Evolutionary conservation across 371 early-diverging fungal species (phyloP).

Genomic region (Zancudomyces culisetae): DNA sequence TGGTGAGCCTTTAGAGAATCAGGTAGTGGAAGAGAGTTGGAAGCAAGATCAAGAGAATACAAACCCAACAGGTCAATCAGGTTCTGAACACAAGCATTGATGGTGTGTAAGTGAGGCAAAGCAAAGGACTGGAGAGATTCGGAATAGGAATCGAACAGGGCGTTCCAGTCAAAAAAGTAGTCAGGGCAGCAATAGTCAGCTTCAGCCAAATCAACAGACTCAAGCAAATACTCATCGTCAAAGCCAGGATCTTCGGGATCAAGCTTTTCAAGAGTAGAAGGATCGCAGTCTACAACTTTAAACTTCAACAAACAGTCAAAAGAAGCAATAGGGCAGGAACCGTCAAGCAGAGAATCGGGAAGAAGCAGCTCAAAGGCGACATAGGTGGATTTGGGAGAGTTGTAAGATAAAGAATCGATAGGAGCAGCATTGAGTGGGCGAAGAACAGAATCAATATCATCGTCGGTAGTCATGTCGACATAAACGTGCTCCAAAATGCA

Average conservation of each 20-base stretch:
- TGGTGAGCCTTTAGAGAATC: conserved; percentile 66
- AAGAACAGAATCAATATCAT: conserved; percentile 27
- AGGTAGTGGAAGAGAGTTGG: conserved; percentile 44
- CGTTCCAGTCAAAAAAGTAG: conserved; percentile 47
- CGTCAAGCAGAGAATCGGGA: conserved; percentile 3
- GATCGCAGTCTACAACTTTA: conserved; percentile 86
- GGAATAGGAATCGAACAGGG: conserved; percentile 57
- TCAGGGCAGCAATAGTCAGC: conserved; percentile 83
- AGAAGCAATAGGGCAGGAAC: conserved; percentile 25
- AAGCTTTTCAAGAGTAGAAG: conserved; percentile 71
- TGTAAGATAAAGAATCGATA: conserved; percentile 47
- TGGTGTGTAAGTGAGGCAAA: conserved; percentile 46
- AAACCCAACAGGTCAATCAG: conserved; percentile 66
- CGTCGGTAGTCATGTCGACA: conserved; percentile 59
- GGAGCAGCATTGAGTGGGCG: conserved; percentile 19
- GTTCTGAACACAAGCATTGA: conserved; percentile 41
- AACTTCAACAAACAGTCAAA: conserved; percentile 82
- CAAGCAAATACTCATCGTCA: conserved; percentile 85
- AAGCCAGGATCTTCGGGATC: conserved; percentile 57
- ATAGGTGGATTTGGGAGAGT: conserved; percentile 60
- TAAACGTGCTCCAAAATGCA: conserved; percentile 75
- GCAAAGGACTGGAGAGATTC: conserved; percentile 72
- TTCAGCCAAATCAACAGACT: conserved; percentile 62
- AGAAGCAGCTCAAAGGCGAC: conserved; percentile 40
- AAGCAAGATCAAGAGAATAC: conserved; percentile 51